Evolutionary conservation across 139 green algal species (phyloP).

Genomic region (Micractinium conductrix): DNA sequence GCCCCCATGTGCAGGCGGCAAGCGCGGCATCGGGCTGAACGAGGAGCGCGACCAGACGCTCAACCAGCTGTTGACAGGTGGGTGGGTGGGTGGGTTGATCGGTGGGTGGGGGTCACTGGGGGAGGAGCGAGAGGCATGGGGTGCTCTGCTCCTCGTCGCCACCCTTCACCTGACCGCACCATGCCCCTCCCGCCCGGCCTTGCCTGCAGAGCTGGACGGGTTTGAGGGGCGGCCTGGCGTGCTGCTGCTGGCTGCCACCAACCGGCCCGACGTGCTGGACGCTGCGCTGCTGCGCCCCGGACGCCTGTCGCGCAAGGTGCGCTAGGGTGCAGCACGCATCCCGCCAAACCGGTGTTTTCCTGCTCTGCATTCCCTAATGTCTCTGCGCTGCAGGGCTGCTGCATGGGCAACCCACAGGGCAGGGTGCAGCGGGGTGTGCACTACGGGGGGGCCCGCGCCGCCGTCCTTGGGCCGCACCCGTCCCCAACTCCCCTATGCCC

Average conservation of each 20-base stretch:
- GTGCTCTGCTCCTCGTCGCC: neutral
- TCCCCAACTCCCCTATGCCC: too few species aligned
- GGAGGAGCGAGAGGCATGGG: neutral
- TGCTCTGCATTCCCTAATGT: too few species aligned
- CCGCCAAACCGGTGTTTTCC: too few species aligned
- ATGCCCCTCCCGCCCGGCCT: neutral
- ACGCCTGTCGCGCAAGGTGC: conserved; percentile 63
- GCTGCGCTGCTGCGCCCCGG: conserved; percentile 86
- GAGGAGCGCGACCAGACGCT: conserved; percentile 96
- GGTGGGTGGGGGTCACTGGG: neutral
- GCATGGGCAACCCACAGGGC: too few species aligned
- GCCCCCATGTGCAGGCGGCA: conserved; percentile 49
- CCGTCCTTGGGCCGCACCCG: too few species aligned
- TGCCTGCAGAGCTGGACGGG: conserved; percentile 81
- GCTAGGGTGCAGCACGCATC: too few species aligned
- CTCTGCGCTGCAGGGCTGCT: too few species aligned
- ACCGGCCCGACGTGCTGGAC: conserved; percentile 89
- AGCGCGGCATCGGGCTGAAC: conserved; percentile 88
- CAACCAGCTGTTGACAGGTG: conserved; percentile 90
- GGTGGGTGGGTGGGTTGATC: neutral
- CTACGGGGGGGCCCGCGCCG: too few species aligned
- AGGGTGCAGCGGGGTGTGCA: too few species aligned
- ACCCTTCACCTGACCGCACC: neutral
- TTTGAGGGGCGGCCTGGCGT: conserved; percentile 82
- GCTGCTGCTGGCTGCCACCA: conserved; percentile 91